Evolutionary conservation across 495 filamentous ascomycete genomes (phyloP), one percentile per base, ranked within the genome.

Genomic region (Neurospora sp.): DNA sequence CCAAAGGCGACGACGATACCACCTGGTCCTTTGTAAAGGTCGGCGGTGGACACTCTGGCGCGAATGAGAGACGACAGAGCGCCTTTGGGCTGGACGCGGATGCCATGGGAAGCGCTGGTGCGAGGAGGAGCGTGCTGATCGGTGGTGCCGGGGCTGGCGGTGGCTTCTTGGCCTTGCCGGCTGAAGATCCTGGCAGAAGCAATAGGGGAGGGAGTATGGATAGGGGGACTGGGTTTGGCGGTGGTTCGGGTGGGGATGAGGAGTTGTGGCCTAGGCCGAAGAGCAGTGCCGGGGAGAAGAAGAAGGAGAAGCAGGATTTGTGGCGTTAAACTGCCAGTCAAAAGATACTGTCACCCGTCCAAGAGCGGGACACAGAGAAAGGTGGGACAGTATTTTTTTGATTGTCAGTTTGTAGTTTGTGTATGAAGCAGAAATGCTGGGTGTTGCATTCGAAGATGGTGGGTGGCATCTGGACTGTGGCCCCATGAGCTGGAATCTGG

Each of bases 111-210:
- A 75, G 71, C 35, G 81, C 78, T 0, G 83, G 84, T 3, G 82
- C 83, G 8, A 78, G 87, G 70, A 81, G 81, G 75, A 87, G 86
- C 71, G 78, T 85, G 31, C 75, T 84, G 35, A 82, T 86, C 35
- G 92, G 92, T 3, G 93, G 94, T 77, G 91, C 91, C 0, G 91
- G 91, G 73, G 91, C 91, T 11, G 91, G 92, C 73, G 92, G 93
- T 10, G 92, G 92, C 9, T 97, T 93, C 81, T 82, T 97, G 53
- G 90, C 92, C 9, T 90, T 97, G 40, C 94, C 93, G 1, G 85
- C 81, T 22, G 70, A 76, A 75, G 72, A 42, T 69, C 69, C 37
- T 70, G 53, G 22, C 27, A 68, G 68, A 10, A 39, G 42, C 42
- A 46, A 41, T 9, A 22, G 44, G 11, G 70, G 70, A 48, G 35